phyloP scores from a whole-genome alignment of 192 early-diverging fungal genomes.

The Linnemannia schmuckeri region DNA sequence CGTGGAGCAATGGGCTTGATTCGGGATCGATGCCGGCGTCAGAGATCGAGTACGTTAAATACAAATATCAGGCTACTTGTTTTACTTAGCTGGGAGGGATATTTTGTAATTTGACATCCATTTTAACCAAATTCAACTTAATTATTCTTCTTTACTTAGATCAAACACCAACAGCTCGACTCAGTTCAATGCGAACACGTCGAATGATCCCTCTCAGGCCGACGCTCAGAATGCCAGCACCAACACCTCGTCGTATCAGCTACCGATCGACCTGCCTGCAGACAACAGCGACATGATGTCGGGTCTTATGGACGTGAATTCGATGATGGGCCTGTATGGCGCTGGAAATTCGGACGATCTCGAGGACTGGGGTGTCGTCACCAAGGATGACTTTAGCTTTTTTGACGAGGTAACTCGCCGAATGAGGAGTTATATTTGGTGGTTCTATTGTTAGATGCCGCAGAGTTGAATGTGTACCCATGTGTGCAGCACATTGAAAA shows the following conservation, averaged over 20 bases:
- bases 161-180: constrained; percentile 2
- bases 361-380: constrained; percentile 44
- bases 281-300: constrained; percentile 35
- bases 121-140: background rate
- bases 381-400: constrained; percentile 53
- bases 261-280: constrained; percentile 38
- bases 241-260: constrained; percentile 28
- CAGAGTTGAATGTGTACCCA: background rate
- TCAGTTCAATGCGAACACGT: constrained; percentile 12
- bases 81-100: background rate
- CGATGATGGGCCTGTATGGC: constrained; percentile 35
- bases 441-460: background rate
- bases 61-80: background rate
- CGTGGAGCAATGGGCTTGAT: constrained; percentile 18
- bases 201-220: background rate
- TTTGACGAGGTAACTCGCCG: constrained; percentile 39
- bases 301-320: constrained; percentile 37
- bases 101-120: no score
- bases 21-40: constrained; percentile 32
- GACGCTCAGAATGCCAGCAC: constrained; percentile 27
- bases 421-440: background rate
- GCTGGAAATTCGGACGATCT: constrained; percentile 43
- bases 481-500: background rate
- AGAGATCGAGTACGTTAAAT: constrained; percentile 28
- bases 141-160: background rate